Evolutionary conservation across 2,329 filamentous ascomycete genomes (phyloP), one percentile per base, ranked within the genome.

Genomic region (Exophiala sideris): DNA sequence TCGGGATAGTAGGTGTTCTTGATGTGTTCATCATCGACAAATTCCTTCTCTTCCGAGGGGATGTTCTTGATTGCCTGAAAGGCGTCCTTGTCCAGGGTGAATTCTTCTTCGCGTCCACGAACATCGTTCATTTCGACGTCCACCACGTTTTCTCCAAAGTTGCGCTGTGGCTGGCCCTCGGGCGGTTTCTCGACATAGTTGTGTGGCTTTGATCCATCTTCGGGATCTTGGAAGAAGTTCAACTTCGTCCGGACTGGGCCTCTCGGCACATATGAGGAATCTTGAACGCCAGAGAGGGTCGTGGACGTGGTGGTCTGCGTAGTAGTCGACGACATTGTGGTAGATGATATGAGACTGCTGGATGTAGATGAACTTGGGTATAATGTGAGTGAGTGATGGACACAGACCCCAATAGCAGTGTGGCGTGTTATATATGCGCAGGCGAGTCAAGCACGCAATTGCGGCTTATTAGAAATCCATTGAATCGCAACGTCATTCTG

Each of bases 1-100:
- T 96, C 90, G 0, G 89, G 87, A 74, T 96, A 96, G 77, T 95
- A 96, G 50, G 83, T 79, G 1, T 73, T 65, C 65, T 81, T 73
- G 70, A 96, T 88, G 56, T 81, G 82, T 9, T 77, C 81, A 64
- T 91, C 86, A 68, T 88, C 83, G 3, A 70, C 70, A 69, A 92
- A 95, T 45, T 76, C 74, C 38, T 73, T 73, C 32, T 80, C 73
- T 2, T 80, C 79, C 1, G 80, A 77, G 0, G 84, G 75, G 1
- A 89, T 71, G 62, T 77, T 71, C 10, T 75, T 73, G 45, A 90
- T 69, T 16, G 87, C 75, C 53, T 83, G 77, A 75, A 96, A 95
- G 60, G 89, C 89, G 68, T 91, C 84, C 52, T 76, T 77, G 72
- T 92, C 86, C 11, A 94, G 79, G 6, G 70, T 79, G 71, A 85